Conservation (phyloP, 106 monocot species). For the Platanthera zijinensis region DNA sequence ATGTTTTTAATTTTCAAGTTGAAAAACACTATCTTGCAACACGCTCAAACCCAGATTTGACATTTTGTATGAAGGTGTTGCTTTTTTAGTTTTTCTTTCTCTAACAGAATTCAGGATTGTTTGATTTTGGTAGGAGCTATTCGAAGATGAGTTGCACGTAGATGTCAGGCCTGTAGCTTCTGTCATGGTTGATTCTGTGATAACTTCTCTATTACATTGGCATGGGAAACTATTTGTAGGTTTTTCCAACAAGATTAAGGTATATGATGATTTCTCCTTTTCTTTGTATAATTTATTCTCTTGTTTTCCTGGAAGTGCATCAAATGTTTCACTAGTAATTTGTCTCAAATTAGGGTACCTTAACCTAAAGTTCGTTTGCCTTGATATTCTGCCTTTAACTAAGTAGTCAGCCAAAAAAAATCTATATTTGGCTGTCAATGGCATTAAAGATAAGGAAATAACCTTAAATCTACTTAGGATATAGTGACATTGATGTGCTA, state of each 20-base stretch:
- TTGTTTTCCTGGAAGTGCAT: not conserved
- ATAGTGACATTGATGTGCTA: not conserved
- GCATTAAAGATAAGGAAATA: not conserved
- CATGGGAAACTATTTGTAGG: constrained; percentile 79
- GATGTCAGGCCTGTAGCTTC: constrained; percentile 55
- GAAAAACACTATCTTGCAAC: not conserved
- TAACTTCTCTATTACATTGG: constrained; percentile 59
- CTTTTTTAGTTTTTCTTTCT: not conserved
- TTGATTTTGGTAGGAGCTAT: constrained; percentile 38
- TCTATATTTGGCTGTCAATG: not conserved
- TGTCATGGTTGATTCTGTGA: constrained; percentile 49
- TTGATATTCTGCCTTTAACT: not conserved
- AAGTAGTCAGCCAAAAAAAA: not conserved
- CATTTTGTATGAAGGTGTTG: not conserved
- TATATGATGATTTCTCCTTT: constrained; percentile 13
- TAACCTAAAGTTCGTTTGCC: not conserved
- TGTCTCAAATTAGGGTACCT: not conserved
- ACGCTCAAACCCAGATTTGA: not conserved
- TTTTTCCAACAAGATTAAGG: constrained; percentile 66
- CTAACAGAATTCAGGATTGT: not conserved
- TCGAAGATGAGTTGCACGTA: constrained; percentile 40
- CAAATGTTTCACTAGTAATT: not conserved
- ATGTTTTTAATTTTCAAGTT: not conserved
- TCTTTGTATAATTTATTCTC: not conserved
- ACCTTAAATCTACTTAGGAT: not conserved